phyloP scores from a whole-genome alignment of 208 protist species.

The Acanthamoeba royreba region DNA sequence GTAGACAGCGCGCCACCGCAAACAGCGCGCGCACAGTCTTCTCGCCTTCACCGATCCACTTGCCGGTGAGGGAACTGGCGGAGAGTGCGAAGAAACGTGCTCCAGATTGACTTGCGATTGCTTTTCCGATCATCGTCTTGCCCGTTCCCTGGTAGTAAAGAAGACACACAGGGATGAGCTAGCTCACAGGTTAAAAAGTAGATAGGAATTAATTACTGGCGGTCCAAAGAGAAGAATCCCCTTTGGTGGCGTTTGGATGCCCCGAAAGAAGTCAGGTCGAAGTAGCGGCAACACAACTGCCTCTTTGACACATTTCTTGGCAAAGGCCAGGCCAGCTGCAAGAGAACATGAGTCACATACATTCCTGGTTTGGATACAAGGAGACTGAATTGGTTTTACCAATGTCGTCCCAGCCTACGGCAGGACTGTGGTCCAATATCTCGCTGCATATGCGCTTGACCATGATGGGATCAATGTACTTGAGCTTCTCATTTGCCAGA shows the following conservation, averaged over 20 bases:
- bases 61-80: conserved; percentile 84
- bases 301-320: conserved; percentile 77
- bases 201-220: conserved; percentile 58
- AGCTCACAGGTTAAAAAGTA: no score
- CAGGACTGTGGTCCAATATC: conserved; percentile 13
- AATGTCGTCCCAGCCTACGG: conserved; percentile 15
- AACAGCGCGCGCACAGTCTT: conserved; percentile 87
- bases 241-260: conserved; percentile 73
- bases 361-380: not conserved
- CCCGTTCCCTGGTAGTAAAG: conserved; percentile 64
- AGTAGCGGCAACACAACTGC: conserved; percentile 76
- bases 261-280: conserved; percentile 77
- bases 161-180: no score
- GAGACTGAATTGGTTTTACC: not conserved
- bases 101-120: conserved; percentile 79
- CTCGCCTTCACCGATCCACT: conserved; percentile 84
- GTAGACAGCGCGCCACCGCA: conserved; percentile 74
- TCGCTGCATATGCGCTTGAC: conserved; percentile 11
- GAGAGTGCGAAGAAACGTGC: conserved; percentile 86
- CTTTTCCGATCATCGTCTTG: conserved; percentile 88
- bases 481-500: conserved; percentile 9
- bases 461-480: conserved; percentile 35
- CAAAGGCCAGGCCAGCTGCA: conserved; percentile 73
- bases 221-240: conserved; percentile 85
- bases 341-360: no score